phyloP scores from a whole-genome alignment of 2,329 filamentous ascomycete species.

The Arthrobotrys megalospora region DNA sequence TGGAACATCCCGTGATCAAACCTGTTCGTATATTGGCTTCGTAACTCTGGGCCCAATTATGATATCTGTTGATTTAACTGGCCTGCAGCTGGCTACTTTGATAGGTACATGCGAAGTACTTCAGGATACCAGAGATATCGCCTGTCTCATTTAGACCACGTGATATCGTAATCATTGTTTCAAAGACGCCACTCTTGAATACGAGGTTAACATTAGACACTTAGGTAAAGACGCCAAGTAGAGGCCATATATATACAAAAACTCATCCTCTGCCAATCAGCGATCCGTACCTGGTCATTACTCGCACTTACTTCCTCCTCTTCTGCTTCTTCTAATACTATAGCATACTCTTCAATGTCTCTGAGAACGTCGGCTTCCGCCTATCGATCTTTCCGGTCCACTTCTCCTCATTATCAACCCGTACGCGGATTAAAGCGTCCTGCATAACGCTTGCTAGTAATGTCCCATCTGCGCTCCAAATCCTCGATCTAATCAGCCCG shows the following conservation, averaged over 20 bases:
- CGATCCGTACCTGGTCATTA: neutral
- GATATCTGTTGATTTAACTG: neutral
- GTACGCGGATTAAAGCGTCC: constrained; percentile 52
- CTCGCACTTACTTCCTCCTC: neutral
- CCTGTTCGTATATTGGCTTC: too few species aligned
- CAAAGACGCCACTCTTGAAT: constrained; percentile 1
- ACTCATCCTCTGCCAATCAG: neutral
- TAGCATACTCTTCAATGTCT: constrained; percentile 49
- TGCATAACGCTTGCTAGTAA: constrained; percentile 51
- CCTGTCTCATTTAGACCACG: neutral
- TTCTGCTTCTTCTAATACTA: neutral
- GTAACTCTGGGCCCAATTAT: too few species aligned
- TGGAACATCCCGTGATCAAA: too few species aligned
- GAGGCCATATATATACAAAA: constrained; percentile 8
- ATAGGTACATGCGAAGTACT: neutral
- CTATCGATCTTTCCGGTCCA: constrained; percentile 19
- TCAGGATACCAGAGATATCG: neutral
- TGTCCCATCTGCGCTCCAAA: constrained; percentile 53
- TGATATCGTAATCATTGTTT: neutral
- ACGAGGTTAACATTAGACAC: neutral
- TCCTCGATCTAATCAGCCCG: constrained; percentile 49
- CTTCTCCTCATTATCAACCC: constrained; percentile 24
- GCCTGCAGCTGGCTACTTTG: too few species aligned
- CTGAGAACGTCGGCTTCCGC: constrained; percentile 45
- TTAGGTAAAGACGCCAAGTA: neutral